These are phyloP conservation scores for Naganishia vaughanmartiniae DNA, from an alignment of 768 basidiomycete genomes.

Conservation along the genomic window DNA sequence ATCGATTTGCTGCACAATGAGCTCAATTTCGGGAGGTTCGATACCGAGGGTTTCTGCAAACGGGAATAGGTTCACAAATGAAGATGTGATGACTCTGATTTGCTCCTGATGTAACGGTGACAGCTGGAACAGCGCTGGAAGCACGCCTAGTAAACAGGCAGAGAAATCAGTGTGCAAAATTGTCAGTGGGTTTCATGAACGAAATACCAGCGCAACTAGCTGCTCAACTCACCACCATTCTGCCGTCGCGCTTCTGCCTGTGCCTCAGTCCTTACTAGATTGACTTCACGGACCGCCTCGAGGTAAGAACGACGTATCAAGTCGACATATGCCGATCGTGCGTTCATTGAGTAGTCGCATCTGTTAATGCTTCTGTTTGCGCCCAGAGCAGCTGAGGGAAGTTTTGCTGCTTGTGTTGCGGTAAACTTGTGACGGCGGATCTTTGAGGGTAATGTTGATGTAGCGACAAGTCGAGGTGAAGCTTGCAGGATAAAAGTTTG, in stretches of 20 bases:
- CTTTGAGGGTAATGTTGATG: no score
- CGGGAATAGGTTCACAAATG: not conserved
- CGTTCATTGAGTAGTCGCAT: conserved; percentile 24
- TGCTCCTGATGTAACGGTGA: not conserved
- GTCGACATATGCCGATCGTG: conserved; percentile 3
- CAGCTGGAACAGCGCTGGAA: not conserved
- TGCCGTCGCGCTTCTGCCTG: not conserved
- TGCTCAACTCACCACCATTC: conserved; percentile 2
- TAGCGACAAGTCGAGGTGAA: no score
- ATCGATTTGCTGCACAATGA: not conserved
- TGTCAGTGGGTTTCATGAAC: not conserved
- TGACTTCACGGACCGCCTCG: not conserved
- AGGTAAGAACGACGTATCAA: conserved; percentile 6
- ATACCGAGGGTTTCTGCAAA: not conserved
- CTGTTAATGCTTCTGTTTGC: not conserved
- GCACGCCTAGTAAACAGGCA: not conserved
- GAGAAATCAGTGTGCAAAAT: not conserved
- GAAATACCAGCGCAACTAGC: not conserved
- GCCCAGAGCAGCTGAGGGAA: not conserved
- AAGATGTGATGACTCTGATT: not conserved
- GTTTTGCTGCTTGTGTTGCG: not conserved
- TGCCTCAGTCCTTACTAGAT: not conserved
- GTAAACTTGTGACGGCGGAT: no score
- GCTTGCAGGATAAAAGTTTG: no score
- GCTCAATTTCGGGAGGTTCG: not conserved